Percentiles rank a stretch among this genome's conserved stretches.
These are phyloP conservation scores for Metschnikowia reukaufii DNA, from an alignment of 805 yeast species.

Conservation along the genomic window DNA sequence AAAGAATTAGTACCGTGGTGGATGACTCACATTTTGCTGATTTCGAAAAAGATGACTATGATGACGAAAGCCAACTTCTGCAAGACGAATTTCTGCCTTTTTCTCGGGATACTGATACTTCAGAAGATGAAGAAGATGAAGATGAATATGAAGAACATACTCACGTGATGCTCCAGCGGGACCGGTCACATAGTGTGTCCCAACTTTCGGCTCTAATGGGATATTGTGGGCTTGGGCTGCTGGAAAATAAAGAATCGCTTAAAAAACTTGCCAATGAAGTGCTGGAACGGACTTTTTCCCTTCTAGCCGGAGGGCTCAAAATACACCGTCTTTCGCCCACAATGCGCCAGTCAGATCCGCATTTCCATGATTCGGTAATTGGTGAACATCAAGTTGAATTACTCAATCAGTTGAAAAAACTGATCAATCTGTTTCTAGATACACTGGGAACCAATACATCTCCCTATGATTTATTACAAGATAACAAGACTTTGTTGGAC, in stretches of 20 bases:
- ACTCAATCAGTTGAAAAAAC: constrained; percentile 23
- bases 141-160: constrained; percentile 29
- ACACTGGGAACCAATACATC: background rate
- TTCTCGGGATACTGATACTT: background rate
- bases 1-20: constrained; percentile 29
- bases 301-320: constrained; percentile 24
- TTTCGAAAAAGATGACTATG: constrained; percentile 21
- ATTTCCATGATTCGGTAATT: constrained; percentile 27
- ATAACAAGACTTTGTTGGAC: constrained; percentile 28
- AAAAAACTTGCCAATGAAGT: constrained; percentile 32
- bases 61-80: constrained; percentile 15
- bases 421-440: constrained; percentile 20
- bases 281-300: constrained; percentile 33
- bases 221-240: constrained; percentile 33
- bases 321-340: constrained; percentile 28
- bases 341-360: constrained; percentile 20
- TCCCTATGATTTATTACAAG: constrained; percentile 10
- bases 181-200: constrained; percentile 19
- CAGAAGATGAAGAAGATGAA: constrained; percentile 17
- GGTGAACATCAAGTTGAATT: constrained; percentile 29
- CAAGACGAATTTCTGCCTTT: background rate
- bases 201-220: constrained; percentile 35
- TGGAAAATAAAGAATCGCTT: constrained; percentile 19
- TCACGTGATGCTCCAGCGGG: constrained; percentile 26
- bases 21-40: constrained; percentile 23